Evolutionary conservation across 2,329 filamentous ascomycete genomes (phyloP).

Genomic region (Nigrograna mackinnonii): DNA sequence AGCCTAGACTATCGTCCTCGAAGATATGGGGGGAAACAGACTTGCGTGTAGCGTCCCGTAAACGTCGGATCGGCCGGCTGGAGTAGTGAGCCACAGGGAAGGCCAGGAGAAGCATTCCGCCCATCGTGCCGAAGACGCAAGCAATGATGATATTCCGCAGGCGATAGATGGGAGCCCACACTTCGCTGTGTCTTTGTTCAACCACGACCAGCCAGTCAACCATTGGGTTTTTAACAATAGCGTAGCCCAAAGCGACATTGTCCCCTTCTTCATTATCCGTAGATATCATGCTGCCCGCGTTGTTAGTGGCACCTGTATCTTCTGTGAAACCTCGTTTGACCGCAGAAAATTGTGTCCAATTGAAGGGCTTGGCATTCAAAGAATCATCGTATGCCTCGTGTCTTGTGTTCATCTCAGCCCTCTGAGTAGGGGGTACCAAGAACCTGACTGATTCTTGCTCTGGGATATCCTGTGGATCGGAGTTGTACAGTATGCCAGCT

Average conservation of each 20-base stretch:
- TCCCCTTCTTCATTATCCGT: conserved; percentile 73
- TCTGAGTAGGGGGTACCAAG: conserved; percentile 35
- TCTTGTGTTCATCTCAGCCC: conserved; percentile 19
- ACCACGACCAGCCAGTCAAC: conserved; percentile 84
- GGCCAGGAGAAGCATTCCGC: conserved; percentile 70
- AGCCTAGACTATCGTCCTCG: conserved; percentile 44
- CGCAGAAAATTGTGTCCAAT: conserved; percentile 64
- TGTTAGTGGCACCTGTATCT: conserved; percentile 56
- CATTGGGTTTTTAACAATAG: conserved; percentile 66
- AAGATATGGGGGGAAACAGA: conserved; percentile 70
- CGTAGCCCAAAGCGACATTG: conserved; percentile 78
- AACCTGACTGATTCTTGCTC: conserved; percentile 32
- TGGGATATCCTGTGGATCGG: conserved; percentile 19
- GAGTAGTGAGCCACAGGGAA: conserved; percentile 81
- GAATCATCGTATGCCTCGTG: conserved; percentile 31
- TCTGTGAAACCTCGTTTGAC: conserved; percentile 63
- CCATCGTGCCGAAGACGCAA: conserved; percentile 83
- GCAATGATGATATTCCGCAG: conserved; percentile 80
- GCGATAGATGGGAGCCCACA: conserved; percentile 73
- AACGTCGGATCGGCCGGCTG: conserved; percentile 75
- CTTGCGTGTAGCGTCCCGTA: conserved; percentile 75
- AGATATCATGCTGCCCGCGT: conserved; percentile 69
- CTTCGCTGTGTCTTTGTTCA: conserved; percentile 74
- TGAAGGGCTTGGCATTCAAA: conserved; percentile 50
- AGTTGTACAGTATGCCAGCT: conserved; percentile 31